phyloP scores from a whole-genome alignment of 371 early-diverging fungal genomes.

The Conidiobolus incongruus region DNA sequence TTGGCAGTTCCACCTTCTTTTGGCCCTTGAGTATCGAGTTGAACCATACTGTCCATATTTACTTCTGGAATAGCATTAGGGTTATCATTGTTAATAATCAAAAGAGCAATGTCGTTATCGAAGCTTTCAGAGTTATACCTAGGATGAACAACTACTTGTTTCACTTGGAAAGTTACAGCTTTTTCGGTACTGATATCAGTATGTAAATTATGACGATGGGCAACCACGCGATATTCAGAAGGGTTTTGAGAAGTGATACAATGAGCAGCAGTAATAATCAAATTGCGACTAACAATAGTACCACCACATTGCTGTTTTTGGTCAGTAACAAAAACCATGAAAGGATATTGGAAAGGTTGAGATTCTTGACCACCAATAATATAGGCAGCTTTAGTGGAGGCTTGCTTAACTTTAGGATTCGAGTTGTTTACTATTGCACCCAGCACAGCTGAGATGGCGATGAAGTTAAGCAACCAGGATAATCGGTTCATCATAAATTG shows the following conservation, averaged over 20 bases:
- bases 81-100: too few species aligned
- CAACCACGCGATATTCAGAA: neutral
- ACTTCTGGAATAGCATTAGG: too few species aligned
- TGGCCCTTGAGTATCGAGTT: neutral
- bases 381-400: too few species aligned
- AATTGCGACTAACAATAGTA: neutral
- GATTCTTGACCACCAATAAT: too few species aligned
- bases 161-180: neutral
- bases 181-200: neutral
- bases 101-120: neutral
- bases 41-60: neutral
- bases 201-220: neutral
- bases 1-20: neutral
- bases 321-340: neutral
- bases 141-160: neutral
- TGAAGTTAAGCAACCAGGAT: too few species aligned
- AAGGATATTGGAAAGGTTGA: too few species aligned
- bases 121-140: neutral
- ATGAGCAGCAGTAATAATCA: neutral
- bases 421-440: too few species aligned
- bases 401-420: too few species aligned
- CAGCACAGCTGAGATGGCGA: too few species aligned
- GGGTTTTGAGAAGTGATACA: neutral
- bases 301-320: slow-evolving; percentile 3
- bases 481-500: too few species aligned